phyloP scores from a whole-genome alignment of 2,329 filamentous ascomycete species.

The Dryadomyces sulphureus region DNA sequence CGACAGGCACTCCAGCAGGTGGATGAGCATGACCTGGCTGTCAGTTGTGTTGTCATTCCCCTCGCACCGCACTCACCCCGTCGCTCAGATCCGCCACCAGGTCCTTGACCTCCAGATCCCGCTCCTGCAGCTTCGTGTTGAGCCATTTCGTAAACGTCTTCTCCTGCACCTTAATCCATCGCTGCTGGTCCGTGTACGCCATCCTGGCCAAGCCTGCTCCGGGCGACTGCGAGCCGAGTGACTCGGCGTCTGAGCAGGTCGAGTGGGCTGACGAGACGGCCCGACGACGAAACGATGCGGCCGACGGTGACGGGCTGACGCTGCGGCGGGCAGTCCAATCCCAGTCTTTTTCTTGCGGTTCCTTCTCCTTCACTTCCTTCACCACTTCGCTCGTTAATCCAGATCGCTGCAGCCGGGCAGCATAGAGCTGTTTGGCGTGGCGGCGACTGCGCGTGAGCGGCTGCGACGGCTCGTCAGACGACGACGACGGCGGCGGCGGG shows the following conservation, averaged over 20 bases:
- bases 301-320: slow-evolving; percentile 4
- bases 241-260: background rate
- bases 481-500: background rate
- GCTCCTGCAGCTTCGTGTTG: slow-evolving; percentile 79
- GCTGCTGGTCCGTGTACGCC: slow-evolving; percentile 49
- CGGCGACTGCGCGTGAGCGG: slow-evolving; percentile 23
- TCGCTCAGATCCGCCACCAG: slow-evolving; percentile 83
- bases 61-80: slow-evolving; percentile 49
- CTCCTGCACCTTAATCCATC: slow-evolving; percentile 73
- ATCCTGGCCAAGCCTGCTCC: slow-evolving; percentile 38
- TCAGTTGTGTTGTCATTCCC: background rate
- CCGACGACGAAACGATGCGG: slow-evolving; percentile 7
- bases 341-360: slow-evolving; percentile 7
- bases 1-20: slow-evolving; percentile 91
- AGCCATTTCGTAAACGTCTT: slow-evolving; percentile 99
- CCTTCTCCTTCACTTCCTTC: slow-evolving; percentile 15
- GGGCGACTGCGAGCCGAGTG: slow-evolving; percentile 31
- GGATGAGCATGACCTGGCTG: slow-evolving; percentile 77
- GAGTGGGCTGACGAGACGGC: slow-evolving; percentile 4
- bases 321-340: slow-evolving; percentile 8
- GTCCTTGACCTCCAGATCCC: slow-evolving; percentile 70
- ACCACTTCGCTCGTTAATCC: slow-evolving; percentile 20
- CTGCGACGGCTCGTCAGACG: background rate
- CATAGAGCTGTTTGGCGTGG: slow-evolving; percentile 34
- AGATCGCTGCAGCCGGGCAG: slow-evolving; percentile 30